Evolutionary conservation across 352 stramenopile genomes (phyloP), one percentile per base, ranked within the genome.

Genomic region (Pythium myriotylum): DNA sequence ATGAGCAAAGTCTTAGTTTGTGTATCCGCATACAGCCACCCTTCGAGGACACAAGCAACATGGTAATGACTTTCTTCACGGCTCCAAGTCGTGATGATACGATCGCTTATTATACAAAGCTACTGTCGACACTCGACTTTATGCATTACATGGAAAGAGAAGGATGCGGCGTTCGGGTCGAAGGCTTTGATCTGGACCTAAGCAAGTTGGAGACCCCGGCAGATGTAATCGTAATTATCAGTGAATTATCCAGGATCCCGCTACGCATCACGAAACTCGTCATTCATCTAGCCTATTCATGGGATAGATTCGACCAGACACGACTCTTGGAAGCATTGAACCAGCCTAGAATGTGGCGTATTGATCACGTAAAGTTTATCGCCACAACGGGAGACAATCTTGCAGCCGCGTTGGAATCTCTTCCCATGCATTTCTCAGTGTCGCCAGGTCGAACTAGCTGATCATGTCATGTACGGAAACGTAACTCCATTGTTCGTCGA

Each of bases 231-330:
- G 19, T 13, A 12, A 19, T n/a, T 2, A 27, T 55, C 7, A 13
- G 29, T 3, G 19, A 45, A 19, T 23, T 55, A 6, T 29, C 43
- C 2, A 13, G 29, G n/a, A 27, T 55, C n/a, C 29, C 29, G 10
- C 16, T 55, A 2, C 48, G 29, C 2, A 45, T 55, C 19, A n/a
- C 10, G 9, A 43, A 23, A 19, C 32, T 55, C 4, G 48, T 19
- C n/a, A 7, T 55, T n/a, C 29, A 42, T 22, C 29, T 55, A 19
- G 32, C 7, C 7, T 55, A 55, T 35, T 45, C 48, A 14, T 55
- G 48, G 48, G 48, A 55, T 35, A 35, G 5, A n/a, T 55, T 55
- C 20, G 48, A 55, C 32, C 48, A 55, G 20, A 19, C 29, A 19
- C 42, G 16, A 22, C 13, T 55, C 17, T 27, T 55, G 4, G 3